Evolutionary conservation across 306 rosid genomes (phyloP), one percentile per base, ranked within the genome.

Genomic region (Acacia acuminata): DNA sequence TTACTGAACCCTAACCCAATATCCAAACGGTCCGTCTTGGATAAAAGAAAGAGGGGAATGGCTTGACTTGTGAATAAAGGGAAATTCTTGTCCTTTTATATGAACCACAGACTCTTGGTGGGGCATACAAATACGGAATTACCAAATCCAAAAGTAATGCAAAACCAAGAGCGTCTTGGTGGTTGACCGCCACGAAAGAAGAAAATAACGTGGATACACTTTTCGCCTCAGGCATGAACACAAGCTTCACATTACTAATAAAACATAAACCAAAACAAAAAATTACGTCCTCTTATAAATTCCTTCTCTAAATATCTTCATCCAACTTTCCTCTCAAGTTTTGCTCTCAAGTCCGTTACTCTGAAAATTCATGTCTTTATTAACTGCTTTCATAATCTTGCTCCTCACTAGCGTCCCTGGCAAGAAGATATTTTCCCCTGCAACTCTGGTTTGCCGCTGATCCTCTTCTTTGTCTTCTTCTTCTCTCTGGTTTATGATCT

Each of bases 211-310:
- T 87, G 89, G 90, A 80, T 73, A 82, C 84, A 86, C 90, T 87
- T 82, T 89, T 86, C n/a, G 68, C 91, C 92, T 76, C 81, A 88
- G 83, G 84, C 87, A 61, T 83, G 85, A 84, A 81, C 77, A 72
- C 42, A 51, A 48, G 58, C 3, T 16, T 17, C 22, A 51, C 58
- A 20, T 55, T 69, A 36, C 5, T 10, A 38, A 67, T 38, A 38
- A 6, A 38, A 67, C 5, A 38, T 1, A 5, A 5, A 38, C 7
- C 38, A 36, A 38, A 38, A 3, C 0, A 0, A 15, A 66, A 3
- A 4, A 5, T 17, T 67, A 11, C 51, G 17, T 24, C 73, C 73
- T 68, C 24, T 20, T 1, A 24, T 56, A 34, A 80, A 74, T 44
- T 56, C 61, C 67, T 82, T 68, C 83, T 81, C 77, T 82, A 85